Base-by-base conservation (phyloP, 2,329 filamentous ascomycete species). In the Leptographium radiaticola region DNA sequence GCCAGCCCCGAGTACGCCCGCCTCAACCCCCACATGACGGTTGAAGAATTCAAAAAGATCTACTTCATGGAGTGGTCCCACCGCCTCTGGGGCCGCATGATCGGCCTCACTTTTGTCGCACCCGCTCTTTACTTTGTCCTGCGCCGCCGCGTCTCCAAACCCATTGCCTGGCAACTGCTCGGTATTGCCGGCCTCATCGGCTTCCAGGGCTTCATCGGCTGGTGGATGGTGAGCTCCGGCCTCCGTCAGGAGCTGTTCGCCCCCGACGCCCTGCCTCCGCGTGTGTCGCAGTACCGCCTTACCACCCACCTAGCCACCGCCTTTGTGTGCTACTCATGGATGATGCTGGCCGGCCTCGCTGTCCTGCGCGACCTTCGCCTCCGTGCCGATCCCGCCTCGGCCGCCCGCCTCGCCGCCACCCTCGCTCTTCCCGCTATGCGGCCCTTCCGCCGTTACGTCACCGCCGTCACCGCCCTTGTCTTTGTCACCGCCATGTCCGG, bases 11-110 rank as follows among this genome's bases (percentile, higher is more conserved):
- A 98, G 70, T 98, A 91, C 72, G 82, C 87, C 65, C 79, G 89
- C 58, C 77, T 98, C 61, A 98, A 98, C 71, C 86, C 90, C 36
- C 81, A 88, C 67, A 98, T 98, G 93, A 85, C 80, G 36, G 75
- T 98, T 54, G 79, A 83, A 55, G 93, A 98, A 67, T 98, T 97
- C 74, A 96, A 97, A 70, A 86, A 93, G 67, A 98, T 98, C 61
- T 98, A 97, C 77, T 98, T 86, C 69, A 97, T 97, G 93, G 93
- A 98, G 75, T 98, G 93, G 93, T 83, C 84, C 45, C 93, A 98
- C 69, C 82, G 93, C 34, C 77, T 96, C 53, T 97, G 93, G 90
- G 93, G 93, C 47, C 84, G 93, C 59, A 76, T 95, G 62, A 87
- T 98, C 55, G 93, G 93, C 56, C 69, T 97, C 58, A 86, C 88